A percentile compares a stretch with the other conserved stretches of the same genome.
These are phyloP conservation scores for Pneumocystis oryctolagi DNA, from an alignment of 1,139 yeast genomes.

Conservation along the genomic window DNA sequence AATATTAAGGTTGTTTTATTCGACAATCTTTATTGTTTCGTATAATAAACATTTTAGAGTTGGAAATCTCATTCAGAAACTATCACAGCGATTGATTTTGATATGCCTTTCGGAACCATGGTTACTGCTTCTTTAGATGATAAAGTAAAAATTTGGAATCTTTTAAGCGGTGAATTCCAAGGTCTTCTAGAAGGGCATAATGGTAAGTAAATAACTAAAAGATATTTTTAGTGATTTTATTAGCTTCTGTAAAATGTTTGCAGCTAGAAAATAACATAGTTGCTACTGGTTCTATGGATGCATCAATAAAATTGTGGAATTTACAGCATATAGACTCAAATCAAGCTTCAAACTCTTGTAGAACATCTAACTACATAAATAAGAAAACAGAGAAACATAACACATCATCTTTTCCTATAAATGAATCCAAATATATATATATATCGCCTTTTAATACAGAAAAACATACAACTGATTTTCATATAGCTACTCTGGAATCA, in stretches of 20 bases:
- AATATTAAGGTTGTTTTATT: conserved; percentile 24
- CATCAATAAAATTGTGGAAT: conserved; percentile 48
- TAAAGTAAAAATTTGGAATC: conserved; percentile 76
- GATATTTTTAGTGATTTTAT: conserved; percentile 29
- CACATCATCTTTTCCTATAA: conserved; percentile 11
- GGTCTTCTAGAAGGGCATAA: conserved; percentile 24
- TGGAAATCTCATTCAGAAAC: conserved; percentile 40
- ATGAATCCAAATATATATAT: conserved; percentile 10
- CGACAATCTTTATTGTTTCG: not conserved
- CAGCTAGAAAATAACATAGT: conserved; percentile 41
- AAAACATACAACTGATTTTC: conserved; percentile 17
- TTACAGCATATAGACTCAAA: conserved; percentile 22
- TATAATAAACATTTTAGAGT: conserved; percentile 18
- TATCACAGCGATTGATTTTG: conserved; percentile 46
- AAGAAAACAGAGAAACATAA: conserved; percentile 12
- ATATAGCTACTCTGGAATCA: conserved; percentile 39
- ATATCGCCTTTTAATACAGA: not conserved
- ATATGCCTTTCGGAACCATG: conserved; percentile 53
- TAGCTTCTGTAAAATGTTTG: conserved; percentile 42
- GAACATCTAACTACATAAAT: conserved; percentile 6
- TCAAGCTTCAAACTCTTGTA: conserved; percentile 1
- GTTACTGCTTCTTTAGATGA: conserved; percentile 73
- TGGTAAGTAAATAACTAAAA: conserved; percentile 29
- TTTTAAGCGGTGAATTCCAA: conserved; percentile 32
- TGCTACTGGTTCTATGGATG: conserved; percentile 51